Evolutionary conservation across 306 rosid species (phyloP).

Genomic region (Acacia crassicarpa): DNA sequence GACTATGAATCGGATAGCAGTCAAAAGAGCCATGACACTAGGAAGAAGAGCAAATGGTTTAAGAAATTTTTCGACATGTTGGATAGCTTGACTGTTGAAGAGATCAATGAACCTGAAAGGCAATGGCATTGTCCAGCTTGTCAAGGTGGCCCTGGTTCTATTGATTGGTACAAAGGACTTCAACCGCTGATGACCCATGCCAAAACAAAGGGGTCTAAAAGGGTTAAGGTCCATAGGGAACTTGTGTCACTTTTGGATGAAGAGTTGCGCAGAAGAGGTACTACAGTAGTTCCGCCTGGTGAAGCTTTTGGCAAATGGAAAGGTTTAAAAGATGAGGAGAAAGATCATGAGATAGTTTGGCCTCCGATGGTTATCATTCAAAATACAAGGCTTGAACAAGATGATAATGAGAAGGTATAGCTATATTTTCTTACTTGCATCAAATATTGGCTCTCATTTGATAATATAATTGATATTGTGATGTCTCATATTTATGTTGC

Average conservation of each 20-base stretch:
- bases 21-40: slow-evolving; percentile 61
- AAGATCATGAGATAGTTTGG: slow-evolving; percentile 74
- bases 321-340: slow-evolving; percentile 59
- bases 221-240: slow-evolving; percentile 63
- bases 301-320: slow-evolving; percentile 74
- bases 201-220: slow-evolving; percentile 69
- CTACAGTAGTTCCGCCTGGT: slow-evolving; percentile 58
- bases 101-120: slow-evolving; percentile 62
- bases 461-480: neutral
- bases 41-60: slow-evolving; percentile 57
- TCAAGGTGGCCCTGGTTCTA: slow-evolving; percentile 75
- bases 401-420: slow-evolving; percentile 65
- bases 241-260: slow-evolving; percentile 67
- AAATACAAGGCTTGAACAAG: slow-evolving; percentile 66
- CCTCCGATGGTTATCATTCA: slow-evolving; percentile 75
- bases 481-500: neutral
- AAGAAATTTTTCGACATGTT: slow-evolving; percentile 52
- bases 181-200: slow-evolving; percentile 77
- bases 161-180: slow-evolving; percentile 74
- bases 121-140: slow-evolving; percentile 89
- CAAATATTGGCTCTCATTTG: neutral
- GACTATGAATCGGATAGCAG: slow-evolving; percentile 65
- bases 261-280: slow-evolving; percentile 65
- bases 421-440: slow-evolving; percentile 3
- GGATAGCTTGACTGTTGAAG: slow-evolving; percentile 44